Conservation (phyloP, 805 yeast species). For the Candida pini region DNA sequence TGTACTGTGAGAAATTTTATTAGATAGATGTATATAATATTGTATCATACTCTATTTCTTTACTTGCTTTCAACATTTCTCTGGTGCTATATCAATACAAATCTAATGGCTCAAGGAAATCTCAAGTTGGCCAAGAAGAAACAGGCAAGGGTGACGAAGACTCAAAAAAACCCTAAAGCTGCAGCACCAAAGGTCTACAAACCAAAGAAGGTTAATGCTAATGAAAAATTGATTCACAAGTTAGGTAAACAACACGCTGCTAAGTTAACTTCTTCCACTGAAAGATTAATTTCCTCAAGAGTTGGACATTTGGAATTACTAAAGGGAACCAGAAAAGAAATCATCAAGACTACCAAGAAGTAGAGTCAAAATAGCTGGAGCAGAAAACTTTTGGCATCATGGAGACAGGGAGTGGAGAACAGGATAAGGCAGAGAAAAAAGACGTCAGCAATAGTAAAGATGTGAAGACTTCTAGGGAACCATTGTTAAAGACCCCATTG, state of each 20-base stretch:
- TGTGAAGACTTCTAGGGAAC: too few relatives aligned
- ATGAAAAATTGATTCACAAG: constrained; percentile 41
- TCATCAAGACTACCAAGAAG: too few relatives aligned
- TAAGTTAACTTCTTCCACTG: constrained; percentile 59
- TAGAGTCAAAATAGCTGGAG: too few relatives aligned
- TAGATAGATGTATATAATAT: too few relatives aligned
- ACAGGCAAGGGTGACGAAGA: constrained; percentile 55
- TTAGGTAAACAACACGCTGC: constrained; percentile 53
- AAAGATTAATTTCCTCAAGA: constrained; percentile 76
- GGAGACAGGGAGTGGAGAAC: too few relatives aligned
- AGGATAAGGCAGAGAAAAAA: constrained; percentile 56
- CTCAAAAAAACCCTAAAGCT: constrained; percentile 55
- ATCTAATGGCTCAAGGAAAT: constrained; percentile 67
- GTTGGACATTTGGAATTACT: constrained; percentile 92
- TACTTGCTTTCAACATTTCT: too few relatives aligned
- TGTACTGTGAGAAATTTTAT: too few relatives aligned
- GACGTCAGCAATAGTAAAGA: too few relatives aligned
- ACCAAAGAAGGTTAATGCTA: constrained; percentile 54
- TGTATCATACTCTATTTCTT: too few relatives aligned
- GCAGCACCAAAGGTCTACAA: constrained; percentile 73
- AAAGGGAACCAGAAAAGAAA: constrained; percentile 87
- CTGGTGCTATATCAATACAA: too few relatives aligned
- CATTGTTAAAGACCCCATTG: neutral
- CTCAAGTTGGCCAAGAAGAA: constrained; percentile 47
- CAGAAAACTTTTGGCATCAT: too few relatives aligned